These are phyloP conservation scores for Calonectria henricotiae DNA, from an alignment of 2,329 filamentous ascomycete genomes.

Conservation along the genomic window DNA sequence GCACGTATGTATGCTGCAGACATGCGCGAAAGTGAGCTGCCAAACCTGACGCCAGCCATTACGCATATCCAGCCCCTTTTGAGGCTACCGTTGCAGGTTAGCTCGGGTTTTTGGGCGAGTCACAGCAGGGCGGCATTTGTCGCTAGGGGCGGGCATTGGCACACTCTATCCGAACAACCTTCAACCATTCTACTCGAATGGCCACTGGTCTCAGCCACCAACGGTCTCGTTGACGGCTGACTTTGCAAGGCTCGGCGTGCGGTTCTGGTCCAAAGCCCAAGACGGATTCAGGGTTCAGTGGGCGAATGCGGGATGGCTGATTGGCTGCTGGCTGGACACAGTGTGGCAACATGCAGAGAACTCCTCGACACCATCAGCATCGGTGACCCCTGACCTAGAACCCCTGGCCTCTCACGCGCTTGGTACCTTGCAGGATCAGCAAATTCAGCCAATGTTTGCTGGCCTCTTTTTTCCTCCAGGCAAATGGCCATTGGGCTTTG, in stretches of 20 bases:
- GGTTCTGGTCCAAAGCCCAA: constrained; percentile 25
- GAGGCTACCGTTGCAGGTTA: constrained; percentile 24
- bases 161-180: constrained; percentile 24
- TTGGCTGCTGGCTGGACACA: constrained; percentile 30
- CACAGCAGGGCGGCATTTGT: constrained; percentile 14
- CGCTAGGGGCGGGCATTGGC: constrained; percentile 13
- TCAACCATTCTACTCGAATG: constrained; percentile 11
- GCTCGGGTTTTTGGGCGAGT: constrained; percentile 6
- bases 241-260: constrained; percentile 12
- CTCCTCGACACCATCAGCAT: constrained; percentile 36
- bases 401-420: constrained; percentile 40
- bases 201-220: constrained; percentile 23
- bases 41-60: constrained; percentile 16
- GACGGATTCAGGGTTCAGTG: constrained; percentile 19
- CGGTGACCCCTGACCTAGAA: constrained; percentile 49
- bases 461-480: constrained; percentile 41
- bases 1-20: not conserved
- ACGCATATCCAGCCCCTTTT: constrained; percentile 19
- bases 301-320: not conserved
- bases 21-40: not conserved
- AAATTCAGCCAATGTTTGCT: constrained; percentile 39
- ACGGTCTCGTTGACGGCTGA: constrained; percentile 22
- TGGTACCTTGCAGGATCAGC: constrained; percentile 51
- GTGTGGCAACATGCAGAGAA: constrained; percentile 28
- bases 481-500: constrained; percentile 47